These are phyloP conservation scores for Aspergillus nidulans DNA, from an alignment of 495 filamentous ascomycete species.

Conservation along the genomic window DNA sequence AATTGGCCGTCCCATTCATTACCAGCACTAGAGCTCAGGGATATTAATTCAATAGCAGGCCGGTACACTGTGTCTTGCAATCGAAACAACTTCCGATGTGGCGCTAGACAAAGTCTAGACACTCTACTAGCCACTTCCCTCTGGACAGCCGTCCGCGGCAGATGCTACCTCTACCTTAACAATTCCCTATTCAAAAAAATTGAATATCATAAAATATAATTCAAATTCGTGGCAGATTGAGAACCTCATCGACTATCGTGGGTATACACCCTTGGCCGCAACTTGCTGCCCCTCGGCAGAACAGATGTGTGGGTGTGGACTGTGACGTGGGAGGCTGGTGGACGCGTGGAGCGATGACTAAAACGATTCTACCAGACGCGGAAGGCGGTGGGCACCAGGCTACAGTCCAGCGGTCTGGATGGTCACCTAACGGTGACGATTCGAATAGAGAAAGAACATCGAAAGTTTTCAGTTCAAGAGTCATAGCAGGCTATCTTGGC, in stretches of 20 bases:
- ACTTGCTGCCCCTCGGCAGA: not conserved
- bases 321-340: conserved; percentile 18
- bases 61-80: not conserved
- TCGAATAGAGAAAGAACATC: not conserved
- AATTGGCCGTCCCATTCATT: not conserved
- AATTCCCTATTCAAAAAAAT: not conserved
- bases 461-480: not conserved
- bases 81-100: not conserved
- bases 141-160: too few species aligned
- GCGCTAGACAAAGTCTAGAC: not conserved
- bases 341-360: conserved; percentile 11
- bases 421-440: conserved; percentile 1
- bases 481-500: not conserved
- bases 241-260: not conserved
- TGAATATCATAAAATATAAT: not conserved
- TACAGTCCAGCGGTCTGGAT: conserved; percentile 1
- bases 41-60: not conserved
- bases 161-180: not conserved
- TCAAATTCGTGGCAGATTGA: not conserved
- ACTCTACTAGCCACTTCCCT: not conserved
- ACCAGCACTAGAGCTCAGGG: not conserved
- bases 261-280: not conserved
- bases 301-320: not conserved
- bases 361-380: not conserved
- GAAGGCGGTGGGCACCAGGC: conserved; percentile 8